Conservation (phyloP, 2,329 filamentous ascomycete species). For the Neonectria neomacrospora region DNA sequence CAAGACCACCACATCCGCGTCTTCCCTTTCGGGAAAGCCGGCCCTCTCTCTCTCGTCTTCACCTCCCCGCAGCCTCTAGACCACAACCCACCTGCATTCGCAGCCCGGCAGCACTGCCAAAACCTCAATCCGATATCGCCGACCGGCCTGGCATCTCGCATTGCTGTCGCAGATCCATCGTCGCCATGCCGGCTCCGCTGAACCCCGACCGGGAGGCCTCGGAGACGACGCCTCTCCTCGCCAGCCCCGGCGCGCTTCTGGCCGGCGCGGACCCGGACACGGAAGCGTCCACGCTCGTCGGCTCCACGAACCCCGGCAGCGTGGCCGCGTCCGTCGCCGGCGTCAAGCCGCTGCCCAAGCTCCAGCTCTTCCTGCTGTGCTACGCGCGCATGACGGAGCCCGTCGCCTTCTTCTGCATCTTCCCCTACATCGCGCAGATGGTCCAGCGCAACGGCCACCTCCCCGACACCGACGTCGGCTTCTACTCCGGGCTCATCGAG, state of each 20-base stretch:
- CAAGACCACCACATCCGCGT: neutral
- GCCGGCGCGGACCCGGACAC: conserved; percentile 37
- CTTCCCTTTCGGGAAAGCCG: neutral
- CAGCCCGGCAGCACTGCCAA: conserved; percentile 1
- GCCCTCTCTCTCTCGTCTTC: neutral
- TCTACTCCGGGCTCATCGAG: conserved; percentile 82
- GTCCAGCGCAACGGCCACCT: conserved; percentile 73
- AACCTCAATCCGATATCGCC: neutral
- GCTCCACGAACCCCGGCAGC: conserved; percentile 31
- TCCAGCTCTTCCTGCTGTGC: conserved; percentile 79
- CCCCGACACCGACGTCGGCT: conserved; percentile 74
- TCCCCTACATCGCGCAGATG: conserved; percentile 85
- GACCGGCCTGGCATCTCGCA: neutral
- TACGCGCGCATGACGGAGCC: conserved; percentile 79
- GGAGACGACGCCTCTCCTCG: conserved; percentile 39
- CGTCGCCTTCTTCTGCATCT: conserved; percentile 85
- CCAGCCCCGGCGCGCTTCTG: conserved; percentile 24
- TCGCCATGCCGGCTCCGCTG: conserved; percentile 21
- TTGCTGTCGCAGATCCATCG: too few species aligned
- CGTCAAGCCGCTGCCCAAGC: conserved; percentile 50
- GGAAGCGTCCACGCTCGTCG: conserved; percentile 42
- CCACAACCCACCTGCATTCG: neutral
- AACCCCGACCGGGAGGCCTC: conserved; percentile 27
- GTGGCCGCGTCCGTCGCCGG: conserved; percentile 17
- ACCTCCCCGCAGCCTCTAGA: neutral